Conservation (phyloP, 164 flowering plant genomes). For the Chimonanthus praecox region DNA sequence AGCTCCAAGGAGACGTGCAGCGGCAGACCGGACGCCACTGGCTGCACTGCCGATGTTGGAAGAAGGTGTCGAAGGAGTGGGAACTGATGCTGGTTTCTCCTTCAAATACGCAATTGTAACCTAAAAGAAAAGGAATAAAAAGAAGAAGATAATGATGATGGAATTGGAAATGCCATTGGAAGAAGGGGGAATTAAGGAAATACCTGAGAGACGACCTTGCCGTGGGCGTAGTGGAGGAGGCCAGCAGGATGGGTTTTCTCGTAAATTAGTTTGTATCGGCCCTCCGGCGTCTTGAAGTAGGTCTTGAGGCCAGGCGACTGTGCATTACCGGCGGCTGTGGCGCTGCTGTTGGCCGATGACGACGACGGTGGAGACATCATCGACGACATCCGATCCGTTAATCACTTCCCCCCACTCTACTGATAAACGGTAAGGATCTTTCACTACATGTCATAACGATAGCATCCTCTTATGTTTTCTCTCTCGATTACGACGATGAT, state of each 20-base stretch:
- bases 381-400: conserved; percentile 5
- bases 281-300: conserved; percentile 96
- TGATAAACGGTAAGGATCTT: background rate
- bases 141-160: background rate
- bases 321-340: conserved; percentile 16
- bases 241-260: conserved; percentile 89
- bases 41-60: conserved; percentile 45
- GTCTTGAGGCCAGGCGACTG: conserved; percentile 79
- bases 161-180: background rate
- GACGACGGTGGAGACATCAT: conserved; percentile 5
- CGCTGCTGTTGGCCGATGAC: background rate
- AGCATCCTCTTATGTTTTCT: no score
- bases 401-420: background rate
- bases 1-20: conserved; percentile 72
- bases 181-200: background rate
- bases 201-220: conserved; percentile 90
- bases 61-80: conserved; percentile 30
- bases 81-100: conserved; percentile 61
- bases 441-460: background rate
- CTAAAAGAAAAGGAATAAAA: conserved; percentile 24
- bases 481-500: no score
- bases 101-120: conserved; percentile 82
- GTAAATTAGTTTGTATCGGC: conserved; percentile 83
- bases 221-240: conserved; percentile 78
- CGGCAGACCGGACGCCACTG: conserved; percentile 79